These are phyloP conservation scores for Colletotrichum melonis DNA, from an alignment of 2,329 filamentous ascomycete species.

Conservation along the genomic window DNA sequence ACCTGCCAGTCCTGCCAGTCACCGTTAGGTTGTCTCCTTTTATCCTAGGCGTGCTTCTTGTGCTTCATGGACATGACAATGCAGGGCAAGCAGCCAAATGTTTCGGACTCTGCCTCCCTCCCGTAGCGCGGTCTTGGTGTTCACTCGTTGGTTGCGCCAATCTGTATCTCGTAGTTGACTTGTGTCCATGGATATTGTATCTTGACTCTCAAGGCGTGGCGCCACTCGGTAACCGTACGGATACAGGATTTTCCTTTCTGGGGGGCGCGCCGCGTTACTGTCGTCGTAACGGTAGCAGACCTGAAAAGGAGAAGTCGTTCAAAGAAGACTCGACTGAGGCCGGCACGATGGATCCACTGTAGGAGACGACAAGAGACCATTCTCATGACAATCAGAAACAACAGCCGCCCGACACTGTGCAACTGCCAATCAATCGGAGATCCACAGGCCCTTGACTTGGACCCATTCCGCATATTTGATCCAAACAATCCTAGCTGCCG, in stretches of 20 bases:
- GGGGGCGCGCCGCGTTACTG: background rate
- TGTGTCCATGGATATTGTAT: background rate
- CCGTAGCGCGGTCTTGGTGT: conserved; percentile 11
- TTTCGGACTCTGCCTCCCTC: conserved; percentile 13
- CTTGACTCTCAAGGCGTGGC: conserved; percentile 4
- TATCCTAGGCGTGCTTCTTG: background rate
- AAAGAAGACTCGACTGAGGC: conserved; percentile 34
- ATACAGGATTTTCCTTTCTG: background rate
- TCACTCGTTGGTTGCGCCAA: background rate
- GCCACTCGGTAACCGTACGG: background rate
- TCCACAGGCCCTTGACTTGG: conserved; percentile 26
- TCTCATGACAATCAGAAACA: conserved; percentile 33
- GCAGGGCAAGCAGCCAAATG: background rate
- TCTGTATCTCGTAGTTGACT: conserved; percentile 1
- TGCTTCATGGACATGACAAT: conserved; percentile 7
- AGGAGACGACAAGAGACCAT: conserved; percentile 8
- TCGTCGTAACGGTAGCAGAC: background rate
- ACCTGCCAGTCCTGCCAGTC: conserved; percentile 18
- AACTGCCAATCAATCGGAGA: conserved; percentile 32
- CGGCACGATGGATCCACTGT: conserved; percentile 21
- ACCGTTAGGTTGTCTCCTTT: background rate
- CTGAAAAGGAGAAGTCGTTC: conserved; percentile 27
- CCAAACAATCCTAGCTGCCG: conserved; percentile 35
- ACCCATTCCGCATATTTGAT: conserved; percentile 34
- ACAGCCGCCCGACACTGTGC: conserved; percentile 31